Base-by-base conservation (phyloP, 805 yeast genomes). In the Myxozyma udenii region DNA sequence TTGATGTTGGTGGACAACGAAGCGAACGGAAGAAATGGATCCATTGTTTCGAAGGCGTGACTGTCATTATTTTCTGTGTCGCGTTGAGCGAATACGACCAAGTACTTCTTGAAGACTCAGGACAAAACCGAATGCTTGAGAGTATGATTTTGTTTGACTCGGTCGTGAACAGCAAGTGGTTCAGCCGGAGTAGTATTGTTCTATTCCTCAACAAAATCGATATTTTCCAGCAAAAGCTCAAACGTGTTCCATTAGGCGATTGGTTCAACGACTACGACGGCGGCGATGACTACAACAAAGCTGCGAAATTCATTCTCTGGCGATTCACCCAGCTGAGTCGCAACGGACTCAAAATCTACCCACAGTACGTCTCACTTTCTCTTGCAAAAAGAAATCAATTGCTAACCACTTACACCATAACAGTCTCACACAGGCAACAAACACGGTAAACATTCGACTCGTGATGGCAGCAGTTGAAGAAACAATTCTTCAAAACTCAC, bases 21-120 rank as follows among this genome's bases (percentile, higher is more conserved):
- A 82, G 95, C 2, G 98, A 93, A 72, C 81, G 98, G 48, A 87
- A 86, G 64, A 91, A 93, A 69, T 93, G 98, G 98, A 89, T 93
- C 56, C 95, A 93, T 69, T 87, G 96, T 65, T 93, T 93, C 63
- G 96, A 89, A 68, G 88, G 89, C 62, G 96, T 90, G 30, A 85
- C 96, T 0, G 75, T 86, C 42, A 84, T 90, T 45, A 87, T 90
- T 53, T 90, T 89, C 66, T 89, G 96, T 68, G 96, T 89, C 21
- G 89, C 97, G 0, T 70, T 90, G 48, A 83, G 91, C 1, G 97
- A 90, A 66, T 90, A 90, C 65, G 96, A 90, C 67, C 96, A 89
- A 69, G 83, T 80, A 2, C 70, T 90, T 53, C 69, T 87, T 52
- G 97, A 87, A 68, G 89, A 86, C 55, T 75, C 79, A 35, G 73